A percentile compares a stretch with the other conserved stretches of the same genome.
phyloP scores from a whole-genome alignment of 257 asterid species.

The Solanum corneliomulleri region DNA sequence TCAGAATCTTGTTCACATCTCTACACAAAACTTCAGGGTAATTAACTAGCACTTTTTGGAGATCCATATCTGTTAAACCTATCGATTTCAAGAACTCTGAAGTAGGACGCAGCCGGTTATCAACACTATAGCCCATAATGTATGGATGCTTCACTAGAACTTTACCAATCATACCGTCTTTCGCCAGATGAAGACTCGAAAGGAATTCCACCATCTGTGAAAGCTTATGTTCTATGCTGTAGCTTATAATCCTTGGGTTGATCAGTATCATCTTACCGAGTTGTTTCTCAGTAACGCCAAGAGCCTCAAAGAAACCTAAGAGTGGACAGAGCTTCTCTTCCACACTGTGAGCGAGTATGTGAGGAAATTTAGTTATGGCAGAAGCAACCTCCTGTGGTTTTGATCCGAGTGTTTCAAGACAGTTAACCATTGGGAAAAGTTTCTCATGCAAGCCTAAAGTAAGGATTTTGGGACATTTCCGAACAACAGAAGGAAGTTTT shows the following conservation, averaged over 20 bases:
- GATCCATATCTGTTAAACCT: slow-evolving; percentile 58
- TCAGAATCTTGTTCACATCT: slow-evolving; percentile 62
- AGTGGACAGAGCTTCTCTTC: slow-evolving; percentile 97
- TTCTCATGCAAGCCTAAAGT: slow-evolving; percentile 63
- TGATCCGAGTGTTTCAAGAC: slow-evolving; percentile 61
- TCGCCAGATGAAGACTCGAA: slow-evolving; percentile 48
- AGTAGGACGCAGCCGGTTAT: slow-evolving; percentile 66
- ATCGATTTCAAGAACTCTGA: slow-evolving; percentile 58
- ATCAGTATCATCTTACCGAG: slow-evolving; percentile 72
- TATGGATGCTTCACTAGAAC: slow-evolving; percentile 69
- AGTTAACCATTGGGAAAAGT: slow-evolving; percentile 75
- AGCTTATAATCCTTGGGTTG: slow-evolving; percentile 85
- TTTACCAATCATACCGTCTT: slow-evolving; percentile 63
- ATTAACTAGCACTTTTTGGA: slow-evolving; percentile 46
- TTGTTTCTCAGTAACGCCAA: slow-evolving; percentile 78
- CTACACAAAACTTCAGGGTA: slow-evolving; percentile 83
- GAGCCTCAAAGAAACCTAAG: slow-evolving; percentile 80
- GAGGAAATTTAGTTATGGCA: slow-evolving; percentile 78
- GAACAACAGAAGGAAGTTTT: slow-evolving; percentile 61
- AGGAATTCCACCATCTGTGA: slow-evolving; percentile 70
- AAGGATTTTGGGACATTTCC: slow-evolving; percentile 85
- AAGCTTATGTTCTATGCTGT: slow-evolving; percentile 85
- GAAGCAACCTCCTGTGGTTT: slow-evolving; percentile 79
- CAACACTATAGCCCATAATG: slow-evolving; percentile 83
- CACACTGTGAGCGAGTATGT: slow-evolving; percentile 70